A percentile compares a stretch with the other conserved stretches of the same genome.
These are phyloP conservation scores for Symbiotaphrina buchneri DNA, from an alignment of 495 filamentous ascomycete genomes.

Conservation along the genomic window DNA sequence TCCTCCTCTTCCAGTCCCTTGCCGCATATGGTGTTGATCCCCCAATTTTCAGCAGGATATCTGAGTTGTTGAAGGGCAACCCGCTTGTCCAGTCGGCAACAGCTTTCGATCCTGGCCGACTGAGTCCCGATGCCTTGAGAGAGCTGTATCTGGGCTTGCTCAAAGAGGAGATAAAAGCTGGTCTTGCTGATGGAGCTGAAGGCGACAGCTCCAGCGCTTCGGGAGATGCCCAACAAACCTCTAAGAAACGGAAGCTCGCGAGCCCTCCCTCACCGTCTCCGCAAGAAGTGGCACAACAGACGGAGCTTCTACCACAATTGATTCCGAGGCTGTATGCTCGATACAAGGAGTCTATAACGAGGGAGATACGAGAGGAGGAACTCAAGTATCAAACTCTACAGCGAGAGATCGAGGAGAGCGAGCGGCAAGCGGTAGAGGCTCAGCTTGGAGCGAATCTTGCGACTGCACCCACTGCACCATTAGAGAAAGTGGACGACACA, in stretches of 20 bases:
- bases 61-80: slow-evolving; percentile 49
- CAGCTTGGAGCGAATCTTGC: slow-evolving; percentile 21
- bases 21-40: slow-evolving; percentile 37
- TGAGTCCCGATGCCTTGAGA: slow-evolving; percentile 58
- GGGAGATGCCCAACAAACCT: slow-evolving; percentile 13
- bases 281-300: slow-evolving; percentile 38
- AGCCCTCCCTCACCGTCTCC: slow-evolving; percentile 37
- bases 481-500: slow-evolving; percentile 5
- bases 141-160: slow-evolving; percentile 54
- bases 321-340: slow-evolving; percentile 49
- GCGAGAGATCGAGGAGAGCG: slow-evolving; percentile 44
- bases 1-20: slow-evolving; percentile 77
- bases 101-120: slow-evolving; percentile 44
- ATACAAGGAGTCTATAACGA: slow-evolving; percentile 44
- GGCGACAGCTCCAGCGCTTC: slow-evolving; percentile 10
- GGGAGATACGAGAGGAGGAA: slow-evolving; percentile 56
- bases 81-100: slow-evolving; percentile 39
- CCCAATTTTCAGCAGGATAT: slow-evolving; percentile 46
- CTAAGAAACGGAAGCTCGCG: slow-evolving; percentile 52
- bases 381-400: slow-evolving; percentile 34
- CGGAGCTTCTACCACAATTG: slow-evolving; percentile 40
- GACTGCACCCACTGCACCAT: slow-evolving; percentile 10
- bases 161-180: slow-evolving; percentile 37
- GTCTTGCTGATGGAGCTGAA: slow-evolving; percentile 9
- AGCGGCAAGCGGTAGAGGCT: too few relatives aligned